Evolutionary conservation across 805 yeast species (phyloP).

Genomic region (Zygoascus tannicola): DNA sequence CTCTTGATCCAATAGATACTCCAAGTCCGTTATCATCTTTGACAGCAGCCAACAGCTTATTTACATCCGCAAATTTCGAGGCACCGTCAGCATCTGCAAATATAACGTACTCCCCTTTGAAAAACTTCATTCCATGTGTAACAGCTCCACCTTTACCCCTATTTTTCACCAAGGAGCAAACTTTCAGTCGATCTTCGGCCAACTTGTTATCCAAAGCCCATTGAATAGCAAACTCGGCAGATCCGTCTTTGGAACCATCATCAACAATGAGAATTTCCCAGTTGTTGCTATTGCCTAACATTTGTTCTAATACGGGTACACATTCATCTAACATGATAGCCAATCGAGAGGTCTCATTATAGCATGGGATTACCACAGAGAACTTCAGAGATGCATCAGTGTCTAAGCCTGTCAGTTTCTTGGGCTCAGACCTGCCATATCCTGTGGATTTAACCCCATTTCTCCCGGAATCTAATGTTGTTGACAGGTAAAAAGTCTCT

Average conservation of each 20-base stretch:
- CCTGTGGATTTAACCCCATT: not conserved
- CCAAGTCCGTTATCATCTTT: conserved; percentile 35
- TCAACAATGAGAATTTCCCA: conserved; percentile 84
- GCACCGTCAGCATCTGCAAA: conserved; percentile 99
- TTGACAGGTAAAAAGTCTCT: conserved; percentile 1
- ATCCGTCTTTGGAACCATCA: conserved; percentile 83
- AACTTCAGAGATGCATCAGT: conserved; percentile 35
- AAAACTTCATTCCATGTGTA: conserved; percentile 75
- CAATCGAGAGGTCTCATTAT: conserved; percentile 71
- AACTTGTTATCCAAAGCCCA: conserved; percentile 39
- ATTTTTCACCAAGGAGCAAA: conserved; percentile 59
- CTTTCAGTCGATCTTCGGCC: conserved; percentile 57
- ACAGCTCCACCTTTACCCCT: conserved; percentile 98
- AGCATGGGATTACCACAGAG: conserved; percentile 88
- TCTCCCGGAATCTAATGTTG: not conserved
- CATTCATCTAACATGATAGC: conserved; percentile 32
- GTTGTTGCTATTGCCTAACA: conserved; percentile 23
- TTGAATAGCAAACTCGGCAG: conserved; percentile 61
- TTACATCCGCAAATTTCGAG: conserved; percentile 63
- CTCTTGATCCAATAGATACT: conserved; percentile 84
- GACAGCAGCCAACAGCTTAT: conserved; percentile 40
- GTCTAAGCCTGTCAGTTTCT: conserved; percentile 5
- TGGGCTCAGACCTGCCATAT: conserved; percentile 3
- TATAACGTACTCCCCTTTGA: conserved; percentile 62
- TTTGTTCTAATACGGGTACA: conserved; percentile 40